Evolutionary conservation across 208 protist genomes (phyloP).

Genomic region (Acanthamoeba lenticulata): DNA sequence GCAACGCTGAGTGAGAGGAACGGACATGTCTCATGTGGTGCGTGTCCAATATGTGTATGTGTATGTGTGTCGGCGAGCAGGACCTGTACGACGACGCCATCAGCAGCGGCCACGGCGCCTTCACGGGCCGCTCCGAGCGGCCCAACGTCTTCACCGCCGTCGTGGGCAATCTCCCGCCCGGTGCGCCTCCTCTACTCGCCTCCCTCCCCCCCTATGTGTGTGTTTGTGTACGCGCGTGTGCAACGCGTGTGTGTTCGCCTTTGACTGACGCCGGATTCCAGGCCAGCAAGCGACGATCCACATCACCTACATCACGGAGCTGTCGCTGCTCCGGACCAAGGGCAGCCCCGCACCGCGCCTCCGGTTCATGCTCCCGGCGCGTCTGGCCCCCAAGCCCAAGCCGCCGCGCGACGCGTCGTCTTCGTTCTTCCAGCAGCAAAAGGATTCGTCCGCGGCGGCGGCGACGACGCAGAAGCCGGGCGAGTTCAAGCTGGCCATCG

Average conservation of each 20-base stretch:
- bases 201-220: not conserved
- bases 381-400: not conserved
- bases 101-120: not conserved
- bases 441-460: no score
- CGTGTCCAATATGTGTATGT: not conserved
- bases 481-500: not conserved
- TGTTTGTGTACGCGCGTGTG: not conserved
- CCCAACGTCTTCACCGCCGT: slow-evolving; percentile 35
- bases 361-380: not conserved
- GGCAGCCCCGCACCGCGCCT: not conserved
- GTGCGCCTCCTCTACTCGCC: not conserved
- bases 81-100: slow-evolving; percentile 9
- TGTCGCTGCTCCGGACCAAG: not conserved
- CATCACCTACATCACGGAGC: slow-evolving; percentile 32
- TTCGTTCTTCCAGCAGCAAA: not conserved
- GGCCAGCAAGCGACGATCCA: slow-evolving; percentile 10
- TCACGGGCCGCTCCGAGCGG: not conserved
- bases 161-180: not conserved
- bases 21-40: not conserved
- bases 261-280: not conserved
- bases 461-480: not conserved
- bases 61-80: not conserved
- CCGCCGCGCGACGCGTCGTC: not conserved
- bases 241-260: not conserved
- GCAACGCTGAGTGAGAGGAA: no score